Percentiles rank a stretch among this genome's conserved stretches.
phyloP scores from a whole-genome alignment of 1,284 basidiomycete genomes.

The Macrocystidia cucumis region DNA sequence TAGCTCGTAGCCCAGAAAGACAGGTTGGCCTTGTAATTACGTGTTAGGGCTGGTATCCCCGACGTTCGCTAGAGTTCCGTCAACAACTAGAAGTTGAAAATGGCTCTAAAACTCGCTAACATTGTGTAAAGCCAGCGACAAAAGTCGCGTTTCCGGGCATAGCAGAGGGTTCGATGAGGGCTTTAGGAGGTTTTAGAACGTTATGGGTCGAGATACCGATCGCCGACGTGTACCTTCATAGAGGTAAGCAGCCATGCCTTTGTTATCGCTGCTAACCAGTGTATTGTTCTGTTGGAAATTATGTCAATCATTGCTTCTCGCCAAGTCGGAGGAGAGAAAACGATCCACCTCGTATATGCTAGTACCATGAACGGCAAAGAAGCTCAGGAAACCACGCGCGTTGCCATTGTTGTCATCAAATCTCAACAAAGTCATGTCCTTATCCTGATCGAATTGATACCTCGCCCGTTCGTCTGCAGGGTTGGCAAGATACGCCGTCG shows the following conservation, averaged over 20 bases:
- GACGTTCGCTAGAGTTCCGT: conserved; percentile 48
- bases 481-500: conserved; percentile 68
- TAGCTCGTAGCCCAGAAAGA: conserved; percentile 9
- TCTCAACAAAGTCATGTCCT: conserved; percentile 57
- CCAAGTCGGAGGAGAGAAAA: conserved; percentile 1
- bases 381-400: conserved; percentile 61
- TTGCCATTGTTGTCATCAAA: conserved; percentile 53
- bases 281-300: conserved; percentile 57
- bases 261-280: conserved; percentile 70
- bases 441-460: conserved; percentile 67
- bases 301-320: conserved; percentile 3
- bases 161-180: conserved; percentile 50
- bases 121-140: conserved; percentile 71
- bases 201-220: no score
- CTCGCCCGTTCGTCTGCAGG: conserved; percentile 57
- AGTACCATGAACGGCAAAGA: conserved; percentile 79
- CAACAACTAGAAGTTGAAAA: background rate
- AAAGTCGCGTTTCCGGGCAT: conserved; percentile 67
- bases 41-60: conserved; percentile 76
- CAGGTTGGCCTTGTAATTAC: no score
- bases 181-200: conserved; percentile 30
- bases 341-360: conserved; percentile 61
- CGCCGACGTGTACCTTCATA: conserved; percentile 53
- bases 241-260: conserved; percentile 75
- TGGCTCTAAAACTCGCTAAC: conserved; percentile 26